These are phyloP conservation scores for Phytophthora idaei DNA, from an alignment of 352 stramenopile genomes.

Conservation along the genomic window DNA sequence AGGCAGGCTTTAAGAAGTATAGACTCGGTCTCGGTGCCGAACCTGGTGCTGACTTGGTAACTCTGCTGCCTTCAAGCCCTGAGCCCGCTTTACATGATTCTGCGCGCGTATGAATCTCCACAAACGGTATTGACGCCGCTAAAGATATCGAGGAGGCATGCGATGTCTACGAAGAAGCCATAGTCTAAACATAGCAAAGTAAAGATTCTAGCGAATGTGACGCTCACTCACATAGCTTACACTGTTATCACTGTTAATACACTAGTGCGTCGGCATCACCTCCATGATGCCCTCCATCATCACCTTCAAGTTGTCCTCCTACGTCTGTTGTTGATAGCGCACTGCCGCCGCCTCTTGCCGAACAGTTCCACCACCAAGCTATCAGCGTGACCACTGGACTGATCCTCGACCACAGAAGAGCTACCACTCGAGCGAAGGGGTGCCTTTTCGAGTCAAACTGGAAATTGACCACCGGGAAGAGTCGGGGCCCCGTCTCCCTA, in stretches of 20 bases:
- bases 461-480: constrained; percentile 1
- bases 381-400: not conserved
- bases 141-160: not conserved
- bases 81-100: not conserved
- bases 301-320: not conserved
- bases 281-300: not conserved
- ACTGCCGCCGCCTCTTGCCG: not conserved
- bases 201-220: not conserved
- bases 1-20: not conserved
- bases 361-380: not conserved
- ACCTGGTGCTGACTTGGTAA: not conserved
- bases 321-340: not conserved
- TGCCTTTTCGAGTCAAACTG: not conserved
- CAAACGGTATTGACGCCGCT: not conserved
- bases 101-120: not conserved
- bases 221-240: not conserved
- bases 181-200: not conserved
- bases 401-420: not conserved
- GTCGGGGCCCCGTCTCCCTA: not conserved
- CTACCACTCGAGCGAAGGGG: not conserved
- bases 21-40: not conserved
- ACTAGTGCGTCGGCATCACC: not conserved
- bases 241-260: not conserved
- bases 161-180: not conserved
- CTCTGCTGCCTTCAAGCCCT: not conserved